phyloP scores from a whole-genome alignment of 768 basidiomycete species.

The Russula virescens region DNA sequence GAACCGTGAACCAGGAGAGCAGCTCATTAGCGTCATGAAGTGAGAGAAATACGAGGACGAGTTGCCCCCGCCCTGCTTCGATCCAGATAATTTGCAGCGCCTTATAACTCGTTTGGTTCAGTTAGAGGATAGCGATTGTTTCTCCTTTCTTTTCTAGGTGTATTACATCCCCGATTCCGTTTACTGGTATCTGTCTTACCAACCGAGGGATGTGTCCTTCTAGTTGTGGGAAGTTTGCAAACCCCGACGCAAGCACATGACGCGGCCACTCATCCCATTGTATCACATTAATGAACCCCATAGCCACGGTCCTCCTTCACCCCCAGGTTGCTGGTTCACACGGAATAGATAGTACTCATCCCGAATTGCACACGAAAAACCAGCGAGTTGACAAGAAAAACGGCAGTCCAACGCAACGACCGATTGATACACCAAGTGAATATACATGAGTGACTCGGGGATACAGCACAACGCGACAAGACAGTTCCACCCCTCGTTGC shows the following conservation, averaged over 20 bases:
- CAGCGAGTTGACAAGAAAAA: neutral
- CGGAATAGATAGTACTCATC: neutral
- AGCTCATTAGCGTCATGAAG: no score
- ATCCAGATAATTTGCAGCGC: no score
- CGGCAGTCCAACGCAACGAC: neutral
- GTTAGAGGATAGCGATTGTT: no score
- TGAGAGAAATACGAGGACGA: no score
- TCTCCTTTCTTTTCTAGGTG: neutral
- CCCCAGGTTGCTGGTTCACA: neutral
- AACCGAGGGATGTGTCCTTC: neutral
- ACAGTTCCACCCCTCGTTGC: neutral
- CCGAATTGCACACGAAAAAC: neutral
- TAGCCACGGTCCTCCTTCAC: neutral
- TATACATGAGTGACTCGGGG: no score
- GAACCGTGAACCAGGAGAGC: no score
- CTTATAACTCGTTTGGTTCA: no score
- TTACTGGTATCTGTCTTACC: neutral
- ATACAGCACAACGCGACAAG: neutral
- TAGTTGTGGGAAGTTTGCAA: neutral
- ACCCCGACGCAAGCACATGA: neutral
- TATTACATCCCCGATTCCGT: neutral
- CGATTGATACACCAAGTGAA: neutral
- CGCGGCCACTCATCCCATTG: neutral
- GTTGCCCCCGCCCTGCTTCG: no score
- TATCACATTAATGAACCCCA: conserved; percentile 3